A percentile compares a stretch with the other conserved stretches of the same genome.
Conservation (phyloP, 257 asterid genomes). For the Voacanga thouarsii region DNA sequence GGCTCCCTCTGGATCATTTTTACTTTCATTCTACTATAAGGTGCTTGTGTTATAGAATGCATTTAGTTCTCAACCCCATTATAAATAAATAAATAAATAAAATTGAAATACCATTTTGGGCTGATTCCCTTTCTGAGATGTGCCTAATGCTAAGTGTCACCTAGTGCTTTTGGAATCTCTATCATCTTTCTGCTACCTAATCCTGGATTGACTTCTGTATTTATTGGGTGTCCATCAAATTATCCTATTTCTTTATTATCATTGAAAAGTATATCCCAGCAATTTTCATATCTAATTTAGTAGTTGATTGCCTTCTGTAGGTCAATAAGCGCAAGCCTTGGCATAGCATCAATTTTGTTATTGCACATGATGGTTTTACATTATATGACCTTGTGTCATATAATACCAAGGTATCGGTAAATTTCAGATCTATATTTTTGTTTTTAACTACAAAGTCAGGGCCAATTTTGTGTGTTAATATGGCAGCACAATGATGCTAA, state of each 20-base stretch:
- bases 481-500: slow-evolving; percentile 90
- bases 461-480: slow-evolving; percentile 18
- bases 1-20: not conserved
- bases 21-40: not conserved
- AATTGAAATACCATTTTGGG: too few relatives aligned
- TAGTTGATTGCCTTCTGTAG: slow-evolving; percentile 30
- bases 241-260: not conserved
- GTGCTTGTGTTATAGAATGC: not conserved
- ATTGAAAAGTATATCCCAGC: not conserved
- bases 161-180: too few relatives aligned
- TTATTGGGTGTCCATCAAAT: not conserved
- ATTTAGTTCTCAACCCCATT: too few relatives aligned
- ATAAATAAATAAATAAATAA: too few relatives aligned
- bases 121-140: too few relatives aligned
- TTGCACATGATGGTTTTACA: slow-evolving; percentile 97
- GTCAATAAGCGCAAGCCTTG: slow-evolving; percentile 88
- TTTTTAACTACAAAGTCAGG: not conserved
- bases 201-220: not conserved
- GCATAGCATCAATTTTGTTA: slow-evolving; percentile 80
- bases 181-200: too few relatives aligned
- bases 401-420: slow-evolving; percentile 64
- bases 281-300: slow-evolving; percentile 3
- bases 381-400: slow-evolving; percentile 92
- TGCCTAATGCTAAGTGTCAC: too few relatives aligned
- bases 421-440: slow-evolving; percentile 9